Percentiles rank a stretch among this genome's conserved stretches.
These are phyloP conservation scores for Aspergillus sclerotiicarbonarius DNA, from an alignment of 495 filamentous ascomycete species.

Conservation along the genomic window DNA sequence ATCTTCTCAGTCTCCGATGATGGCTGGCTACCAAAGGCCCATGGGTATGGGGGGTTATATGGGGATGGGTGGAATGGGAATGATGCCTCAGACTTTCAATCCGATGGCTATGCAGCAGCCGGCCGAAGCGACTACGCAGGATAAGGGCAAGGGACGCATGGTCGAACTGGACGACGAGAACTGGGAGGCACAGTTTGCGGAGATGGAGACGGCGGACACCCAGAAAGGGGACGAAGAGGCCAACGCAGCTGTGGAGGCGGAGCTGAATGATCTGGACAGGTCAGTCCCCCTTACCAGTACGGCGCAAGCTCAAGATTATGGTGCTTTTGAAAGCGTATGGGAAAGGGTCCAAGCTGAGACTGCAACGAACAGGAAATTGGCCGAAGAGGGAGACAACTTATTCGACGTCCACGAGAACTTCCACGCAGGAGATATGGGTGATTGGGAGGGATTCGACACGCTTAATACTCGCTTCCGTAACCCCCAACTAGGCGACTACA, in stretches of 20 bases:
- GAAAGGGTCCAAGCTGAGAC: constrained; percentile 80
- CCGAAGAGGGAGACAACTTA: constrained; percentile 57
- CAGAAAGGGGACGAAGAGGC: constrained; percentile 65
- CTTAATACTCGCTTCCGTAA: constrained; percentile 61
- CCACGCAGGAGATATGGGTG: constrained; percentile 65
- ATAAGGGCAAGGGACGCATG: constrained; percentile 86
- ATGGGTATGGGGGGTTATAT: constrained; percentile 55
- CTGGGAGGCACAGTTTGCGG: constrained; percentile 94
- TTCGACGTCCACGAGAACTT: constrained; percentile 51
- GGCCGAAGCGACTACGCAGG: constrained; percentile 48
- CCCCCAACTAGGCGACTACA: constrained; percentile 80
- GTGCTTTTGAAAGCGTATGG: constrained; percentile 90
- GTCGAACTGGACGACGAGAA: constrained; percentile 89
- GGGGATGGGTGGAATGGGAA: constrained; percentile 45
- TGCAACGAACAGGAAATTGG: constrained; percentile 64
- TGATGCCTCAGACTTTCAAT: constrained; percentile 37
- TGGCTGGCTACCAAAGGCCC: constrained; percentile 58
- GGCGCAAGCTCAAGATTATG: constrained; percentile 52
- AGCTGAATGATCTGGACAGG: constrained; percentile 89
- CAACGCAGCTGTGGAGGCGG: constrained; percentile 76
- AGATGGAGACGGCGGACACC: constrained; percentile 73
- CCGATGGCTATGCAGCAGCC: constrained; percentile 47
- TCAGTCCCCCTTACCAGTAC: constrained; percentile 53
- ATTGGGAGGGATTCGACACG: constrained; percentile 70
- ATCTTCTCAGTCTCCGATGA: constrained; percentile 43